These are phyloP conservation scores for Boletus rex-veris DNA, from an alignment of 768 basidiomycete species.

Conservation along the genomic window DNA sequence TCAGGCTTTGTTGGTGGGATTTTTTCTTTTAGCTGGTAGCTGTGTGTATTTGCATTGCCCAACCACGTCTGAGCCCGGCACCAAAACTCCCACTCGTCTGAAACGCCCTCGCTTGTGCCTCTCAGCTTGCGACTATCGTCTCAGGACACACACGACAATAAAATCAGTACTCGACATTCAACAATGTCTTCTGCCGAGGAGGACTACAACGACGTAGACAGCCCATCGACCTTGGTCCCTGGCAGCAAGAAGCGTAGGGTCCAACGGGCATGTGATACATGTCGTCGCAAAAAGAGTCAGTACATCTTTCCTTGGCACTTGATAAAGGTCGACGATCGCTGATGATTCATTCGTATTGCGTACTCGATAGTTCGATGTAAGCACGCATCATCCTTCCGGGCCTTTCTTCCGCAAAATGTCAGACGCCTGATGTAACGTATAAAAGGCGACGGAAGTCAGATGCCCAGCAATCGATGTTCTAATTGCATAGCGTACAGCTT, in stretches of 20 bases:
- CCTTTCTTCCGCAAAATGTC: background rate
- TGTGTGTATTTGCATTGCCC: too few relatives aligned
- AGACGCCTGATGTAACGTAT: background rate
- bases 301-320: background rate
- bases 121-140: too few relatives aligned
- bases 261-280: conserved; percentile 79
- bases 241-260: conserved; percentile 65
- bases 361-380: conserved; percentile 22
- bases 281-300: conserved; percentile 80
- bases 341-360: background rate
- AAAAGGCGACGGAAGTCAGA: conserved; percentile 59
- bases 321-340: background rate
- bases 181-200: conserved; percentile 59
- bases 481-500: conserved; percentile 49
- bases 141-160: too few relatives aligned
- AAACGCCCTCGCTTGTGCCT: too few relatives aligned
- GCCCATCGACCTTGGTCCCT: conserved; percentile 23
- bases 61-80: too few relatives aligned
- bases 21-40: too few relatives aligned
- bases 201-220: conserved; percentile 49
- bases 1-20: too few relatives aligned
- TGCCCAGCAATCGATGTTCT: conserved; percentile 51
- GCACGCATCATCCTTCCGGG: conserved; percentile 1
- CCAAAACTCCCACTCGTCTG: too few relatives aligned
- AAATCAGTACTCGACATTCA: too few relatives aligned